Evolutionary conservation across 129 eudicot genomes (phyloP), one percentile per base, ranked within the genome.

Genomic region (Oenanthe sinensis): DNA sequence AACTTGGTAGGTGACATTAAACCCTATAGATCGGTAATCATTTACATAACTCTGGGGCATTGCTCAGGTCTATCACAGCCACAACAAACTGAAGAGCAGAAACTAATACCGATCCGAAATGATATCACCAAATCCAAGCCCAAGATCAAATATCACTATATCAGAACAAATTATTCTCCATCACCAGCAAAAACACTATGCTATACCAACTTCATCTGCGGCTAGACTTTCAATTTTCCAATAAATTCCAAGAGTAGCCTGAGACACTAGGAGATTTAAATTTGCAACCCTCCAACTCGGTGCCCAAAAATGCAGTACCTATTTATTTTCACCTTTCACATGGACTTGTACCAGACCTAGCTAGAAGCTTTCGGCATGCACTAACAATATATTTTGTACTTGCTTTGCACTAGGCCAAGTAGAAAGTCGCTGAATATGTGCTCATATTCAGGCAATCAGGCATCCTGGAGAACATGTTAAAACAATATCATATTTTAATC

Each of bases 351-450:
- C 13, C 78, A 40, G 17, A 17, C 37, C 63, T 22, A 8, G 8
- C 63, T 36, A 16, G 8, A 76, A 52, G 54, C 81, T 39, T 65
- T 82, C 42, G 37, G 40, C 39, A 16, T 60, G 81, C n/a, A 70
- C 72, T 77, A 24, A 70, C 45, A 12, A 28, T 83, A 82, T 81
- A 85, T 82, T 47, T 83, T 84, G 86, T 86, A 86, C 85, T 89
- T 91, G 86, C 84, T 85, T 70, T 87, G 79, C 40, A 76, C 93
- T 80, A 91, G 80, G 74, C 88, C 88, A 79, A 94, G 81, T 47
- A 94, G 91, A 79, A 94, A 91, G 78, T 90, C 97, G 1, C 97
- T 91, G 48, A 94, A 90, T 75, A 94, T 88, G 79, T 91, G 93
- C 93, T 94, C 98, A 82, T 93, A 93, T 75, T 88, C 98, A 78